A percentile compares a stretch with the other conserved stretches of the same genome.
Evolutionary conservation across 2,329 filamentous ascomycete species (phyloP).

Genomic region (Sclerotinia nivalis): DNA sequence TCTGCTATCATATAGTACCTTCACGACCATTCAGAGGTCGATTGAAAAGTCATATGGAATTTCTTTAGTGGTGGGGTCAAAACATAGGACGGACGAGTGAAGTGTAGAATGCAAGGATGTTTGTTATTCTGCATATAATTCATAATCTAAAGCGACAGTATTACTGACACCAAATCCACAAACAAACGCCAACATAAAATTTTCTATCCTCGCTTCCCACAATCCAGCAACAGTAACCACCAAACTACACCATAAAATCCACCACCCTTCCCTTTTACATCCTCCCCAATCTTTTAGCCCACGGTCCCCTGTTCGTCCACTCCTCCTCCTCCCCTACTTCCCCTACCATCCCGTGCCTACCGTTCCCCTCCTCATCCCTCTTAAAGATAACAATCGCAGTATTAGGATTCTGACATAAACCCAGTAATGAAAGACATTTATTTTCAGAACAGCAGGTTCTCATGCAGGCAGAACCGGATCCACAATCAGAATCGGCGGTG

Average conservation of each 20-base stretch:
- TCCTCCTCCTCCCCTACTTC: not conserved
- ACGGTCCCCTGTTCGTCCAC: conserved; percentile 10
- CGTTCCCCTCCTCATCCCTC: not conserved
- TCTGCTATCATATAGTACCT: not conserved
- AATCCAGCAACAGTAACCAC: no score
- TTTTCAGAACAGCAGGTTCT: conserved; percentile 12
- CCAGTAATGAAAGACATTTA: conserved; percentile 12
- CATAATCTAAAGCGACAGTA: not conserved
- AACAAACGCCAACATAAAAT: not conserved
- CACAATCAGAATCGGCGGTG: not conserved
- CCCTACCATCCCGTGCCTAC: not conserved
- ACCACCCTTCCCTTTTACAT: not conserved
- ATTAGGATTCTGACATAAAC: not conserved
- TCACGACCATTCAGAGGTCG: no score
- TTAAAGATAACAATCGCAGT: not conserved
- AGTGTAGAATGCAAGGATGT: not conserved
- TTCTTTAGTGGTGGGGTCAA: not conserved
- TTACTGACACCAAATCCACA: not conserved
- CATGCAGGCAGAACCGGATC: conserved; percentile 9
- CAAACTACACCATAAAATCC: not conserved
- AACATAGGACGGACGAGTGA: not conserved
- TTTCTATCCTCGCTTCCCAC: not conserved
- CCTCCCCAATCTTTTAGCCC: not conserved
- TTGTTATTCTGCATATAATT: not conserved
- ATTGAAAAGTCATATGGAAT: not conserved